Percentiles rank a stretch among this genome's conserved stretches.
phyloP scores from a whole-genome alignment of 2,329 filamentous ascomycete genomes.

The Cercospora zeina region DNA sequence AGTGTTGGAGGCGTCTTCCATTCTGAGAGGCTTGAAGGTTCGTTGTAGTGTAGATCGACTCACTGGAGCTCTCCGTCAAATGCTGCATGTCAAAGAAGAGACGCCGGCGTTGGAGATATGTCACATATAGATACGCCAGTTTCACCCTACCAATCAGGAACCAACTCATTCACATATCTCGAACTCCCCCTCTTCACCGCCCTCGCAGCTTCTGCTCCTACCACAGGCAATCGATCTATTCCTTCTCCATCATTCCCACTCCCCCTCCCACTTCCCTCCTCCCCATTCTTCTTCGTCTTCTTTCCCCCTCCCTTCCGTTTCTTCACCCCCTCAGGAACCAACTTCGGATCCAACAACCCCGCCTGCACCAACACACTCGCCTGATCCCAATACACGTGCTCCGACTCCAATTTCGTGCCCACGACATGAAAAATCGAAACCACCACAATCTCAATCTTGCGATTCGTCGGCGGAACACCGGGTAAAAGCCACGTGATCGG shows the following conservation, averaged over 20 bases:
- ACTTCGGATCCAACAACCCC: conserved; percentile 58
- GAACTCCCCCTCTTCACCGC: conserved; percentile 50
- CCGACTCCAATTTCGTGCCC: conserved; percentile 56
- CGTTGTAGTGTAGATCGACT: background rate
- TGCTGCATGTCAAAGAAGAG: no score
- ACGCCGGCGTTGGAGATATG: no score
- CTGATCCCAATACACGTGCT: conserved; percentile 65
- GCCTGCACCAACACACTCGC: conserved; percentile 61
- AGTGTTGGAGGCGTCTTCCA: background rate
- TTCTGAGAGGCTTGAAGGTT: background rate
- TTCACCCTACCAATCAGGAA: conserved; percentile 48
- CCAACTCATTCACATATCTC: conserved; percentile 50
- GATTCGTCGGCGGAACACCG: conserved; percentile 57
- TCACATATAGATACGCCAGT: no score
- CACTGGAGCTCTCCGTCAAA: background rate
- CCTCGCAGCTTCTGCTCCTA: conserved; percentile 49
- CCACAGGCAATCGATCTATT: conserved; percentile 48
- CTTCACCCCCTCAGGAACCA: conserved; percentile 51
- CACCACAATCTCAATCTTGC: conserved; percentile 56
- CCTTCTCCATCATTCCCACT: background rate
- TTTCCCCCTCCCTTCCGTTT: conserved; percentile 30
- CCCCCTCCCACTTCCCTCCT: conserved; percentile 33
- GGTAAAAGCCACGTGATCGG: conserved; percentile 62
- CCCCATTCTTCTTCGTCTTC: background rate
- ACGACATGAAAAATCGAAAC: conserved; percentile 59